Evolutionary conservation across 1,139 yeast species (phyloP).

Genomic region (Candida tetrigidarum): DNA sequence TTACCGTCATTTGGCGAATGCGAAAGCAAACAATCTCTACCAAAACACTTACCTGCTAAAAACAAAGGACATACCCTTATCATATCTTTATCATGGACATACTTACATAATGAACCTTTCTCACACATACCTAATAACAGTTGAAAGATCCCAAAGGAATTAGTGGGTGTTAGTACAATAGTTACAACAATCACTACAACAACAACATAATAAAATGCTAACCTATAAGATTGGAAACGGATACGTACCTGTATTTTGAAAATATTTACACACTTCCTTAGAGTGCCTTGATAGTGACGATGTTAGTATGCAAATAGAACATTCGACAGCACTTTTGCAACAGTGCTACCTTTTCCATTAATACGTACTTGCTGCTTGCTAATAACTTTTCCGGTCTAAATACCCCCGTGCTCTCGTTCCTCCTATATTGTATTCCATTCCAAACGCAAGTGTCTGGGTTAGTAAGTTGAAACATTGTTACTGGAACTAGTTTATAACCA

Average conservation of each 20-base stretch:
- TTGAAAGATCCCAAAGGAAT: slow-evolving; percentile 27
- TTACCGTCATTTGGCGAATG: slow-evolving; percentile 65
- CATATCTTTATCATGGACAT: slow-evolving; percentile 53
- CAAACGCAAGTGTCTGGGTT: slow-evolving; percentile 26
- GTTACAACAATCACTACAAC: not conserved
- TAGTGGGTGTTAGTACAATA: slow-evolving; percentile 21
- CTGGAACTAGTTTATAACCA: slow-evolving; percentile 38
- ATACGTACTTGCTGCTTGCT: slow-evolving; percentile 7
- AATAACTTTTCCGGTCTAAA: slow-evolving; percentile 19
- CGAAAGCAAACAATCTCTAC: slow-evolving; percentile 55
- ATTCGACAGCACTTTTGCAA: not conserved
- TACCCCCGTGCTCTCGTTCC: slow-evolving; percentile 27
- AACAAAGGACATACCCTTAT: slow-evolving; percentile 59
- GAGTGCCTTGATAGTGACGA: slow-evolving; percentile 16
- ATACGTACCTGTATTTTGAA: slow-evolving; percentile 45
- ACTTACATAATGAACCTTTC: slow-evolving; percentile 57
- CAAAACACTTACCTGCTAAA: slow-evolving; percentile 51
- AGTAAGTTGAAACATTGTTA: slow-evolving; percentile 24
- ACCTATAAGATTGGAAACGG: slow-evolving; percentile 2
- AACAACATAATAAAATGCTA: too few relatives aligned
- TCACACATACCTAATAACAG: slow-evolving; percentile 50
- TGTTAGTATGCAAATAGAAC: not conserved
- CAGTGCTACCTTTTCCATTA: not conserved
- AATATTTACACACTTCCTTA: slow-evolving; percentile 41
- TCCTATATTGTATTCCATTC: slow-evolving; percentile 32